Evolutionary conservation across 192 early-diverging fungal species (phyloP).

Genomic region (Coemansia sp.): DNA sequence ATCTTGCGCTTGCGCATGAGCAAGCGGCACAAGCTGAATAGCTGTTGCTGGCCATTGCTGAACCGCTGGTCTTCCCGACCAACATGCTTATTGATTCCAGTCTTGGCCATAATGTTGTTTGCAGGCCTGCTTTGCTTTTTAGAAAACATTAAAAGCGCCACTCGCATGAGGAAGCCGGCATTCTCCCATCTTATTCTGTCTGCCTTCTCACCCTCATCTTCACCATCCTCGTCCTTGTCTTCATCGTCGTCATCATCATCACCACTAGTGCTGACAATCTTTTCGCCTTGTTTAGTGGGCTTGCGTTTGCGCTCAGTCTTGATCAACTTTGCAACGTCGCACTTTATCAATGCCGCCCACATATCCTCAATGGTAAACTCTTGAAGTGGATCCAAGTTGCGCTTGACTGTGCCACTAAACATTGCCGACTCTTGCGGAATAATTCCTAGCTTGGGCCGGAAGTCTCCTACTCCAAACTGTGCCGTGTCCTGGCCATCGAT

Average conservation of each 20-base stretch:
- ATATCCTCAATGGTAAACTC: slow-evolving; percentile 59
- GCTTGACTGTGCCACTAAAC: slow-evolving; percentile 62
- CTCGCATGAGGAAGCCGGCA: neutral
- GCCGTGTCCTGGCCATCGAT: slow-evolving; percentile 76
- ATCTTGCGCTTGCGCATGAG: slow-evolving; percentile 59
- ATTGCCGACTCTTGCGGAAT: slow-evolving; percentile 70
- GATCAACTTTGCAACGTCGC: neutral
- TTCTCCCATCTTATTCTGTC: neutral
- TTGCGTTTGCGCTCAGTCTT: neutral
- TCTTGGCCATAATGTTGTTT: too few relatives aligned
- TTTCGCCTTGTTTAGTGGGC: neutral
- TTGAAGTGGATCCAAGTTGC: slow-evolving; percentile 70
- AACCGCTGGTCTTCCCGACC: slow-evolving; percentile 35
- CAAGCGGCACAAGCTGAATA: slow-evolving; percentile 63
- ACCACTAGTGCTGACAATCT: neutral
- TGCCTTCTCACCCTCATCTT: slow-evolving; percentile 56
- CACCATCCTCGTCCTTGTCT: slow-evolving; percentile 50
- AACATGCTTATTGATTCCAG: neutral
- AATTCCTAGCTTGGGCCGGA: slow-evolving; percentile 56
- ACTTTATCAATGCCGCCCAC: slow-evolving; percentile 62
- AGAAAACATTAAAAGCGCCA: neutral
- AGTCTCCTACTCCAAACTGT: slow-evolving; percentile 57
- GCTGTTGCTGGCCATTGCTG: slow-evolving; percentile 61
- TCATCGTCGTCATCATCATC: slow-evolving; percentile 12
- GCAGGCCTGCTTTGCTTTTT: slow-evolving; percentile 8